Evolutionary conservation across 108 stramenopile genomes (phyloP).

Genomic region (Nitzschia inconspicua): DNA sequence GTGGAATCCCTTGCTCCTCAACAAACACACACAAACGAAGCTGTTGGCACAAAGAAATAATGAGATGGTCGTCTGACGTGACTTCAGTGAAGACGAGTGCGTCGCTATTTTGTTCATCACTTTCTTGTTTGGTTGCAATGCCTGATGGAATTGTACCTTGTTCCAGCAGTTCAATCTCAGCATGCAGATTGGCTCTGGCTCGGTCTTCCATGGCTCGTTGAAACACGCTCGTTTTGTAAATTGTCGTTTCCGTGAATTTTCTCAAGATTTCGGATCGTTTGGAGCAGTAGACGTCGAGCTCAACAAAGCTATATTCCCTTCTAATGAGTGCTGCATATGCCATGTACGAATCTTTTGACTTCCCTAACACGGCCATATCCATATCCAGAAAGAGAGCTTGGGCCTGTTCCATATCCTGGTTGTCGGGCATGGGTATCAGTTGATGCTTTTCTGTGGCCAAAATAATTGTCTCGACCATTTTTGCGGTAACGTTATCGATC

Average conservation of each 20-base stretch:
- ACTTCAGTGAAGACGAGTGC: too few relatives aligned
- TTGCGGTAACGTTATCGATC: constrained; percentile 1
- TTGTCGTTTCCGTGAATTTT: constrained; percentile 38
- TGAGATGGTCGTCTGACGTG: too few relatives aligned
- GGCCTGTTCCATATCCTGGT: neutral
- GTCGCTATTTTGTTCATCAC: too few relatives aligned
- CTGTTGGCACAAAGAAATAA: too few relatives aligned
- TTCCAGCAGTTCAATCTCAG: constrained; percentile 57
- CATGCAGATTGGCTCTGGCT: constrained; percentile 53
- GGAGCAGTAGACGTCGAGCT: constrained; percentile 53
- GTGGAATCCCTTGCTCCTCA: too few relatives aligned
- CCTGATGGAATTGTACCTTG: constrained; percentile 54
- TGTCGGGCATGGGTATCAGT: neutral
- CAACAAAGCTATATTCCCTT: constrained; percentile 66
- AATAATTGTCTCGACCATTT: constrained; percentile 23
- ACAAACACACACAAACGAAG: too few relatives aligned
- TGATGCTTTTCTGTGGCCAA: constrained; percentile 42
- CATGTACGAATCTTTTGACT: constrained; percentile 40
- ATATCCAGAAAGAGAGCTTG: constrained; percentile 68
- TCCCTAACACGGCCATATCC: constrained; percentile 82
- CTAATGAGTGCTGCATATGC: constrained; percentile 71
- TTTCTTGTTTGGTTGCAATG: neutral
- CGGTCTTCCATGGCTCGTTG: constrained; percentile 43
- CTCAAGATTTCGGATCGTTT: constrained; percentile 69
- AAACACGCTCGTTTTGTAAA: constrained; percentile 51